phyloP scores from a whole-genome alignment of 805 yeast species.

The Barnettozyma sucrosica region DNA sequence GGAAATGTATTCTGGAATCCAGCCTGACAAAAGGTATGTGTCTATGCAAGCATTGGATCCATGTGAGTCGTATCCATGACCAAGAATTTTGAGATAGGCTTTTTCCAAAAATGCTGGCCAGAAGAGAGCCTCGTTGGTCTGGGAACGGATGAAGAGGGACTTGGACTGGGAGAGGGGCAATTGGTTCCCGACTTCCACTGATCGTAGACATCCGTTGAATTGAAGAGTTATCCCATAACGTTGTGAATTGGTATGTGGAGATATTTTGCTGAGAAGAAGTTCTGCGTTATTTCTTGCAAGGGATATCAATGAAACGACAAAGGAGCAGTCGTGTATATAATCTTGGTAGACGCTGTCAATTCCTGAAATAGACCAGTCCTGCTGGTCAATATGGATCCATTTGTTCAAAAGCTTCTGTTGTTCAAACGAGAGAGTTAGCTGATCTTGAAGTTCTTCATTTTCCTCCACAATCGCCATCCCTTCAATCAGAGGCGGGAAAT shows the following conservation, averaged over 20 bases:
- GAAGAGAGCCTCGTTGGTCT: slow-evolving; percentile 12
- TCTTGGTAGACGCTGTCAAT: slow-evolving; percentile 40
- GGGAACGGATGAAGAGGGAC: slow-evolving; percentile 16
- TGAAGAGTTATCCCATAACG: slow-evolving; percentile 36
- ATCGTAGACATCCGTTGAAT: slow-evolving; percentile 49
- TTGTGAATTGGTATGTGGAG: slow-evolving; percentile 19
- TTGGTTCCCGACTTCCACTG: slow-evolving; percentile 40
- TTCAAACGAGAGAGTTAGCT: slow-evolving; percentile 9
- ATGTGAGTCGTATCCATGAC: slow-evolving; percentile 47
- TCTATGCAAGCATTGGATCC: slow-evolving; percentile 81
- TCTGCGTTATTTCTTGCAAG: slow-evolving; percentile 28
- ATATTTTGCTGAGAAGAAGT: slow-evolving; percentile 5
- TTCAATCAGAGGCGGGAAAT: slow-evolving; percentile 13
- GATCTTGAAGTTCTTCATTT: slow-evolving; percentile 1
- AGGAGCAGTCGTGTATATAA: slow-evolving; percentile 61
- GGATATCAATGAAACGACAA: slow-evolving; percentile 63
- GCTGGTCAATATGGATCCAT: slow-evolving; percentile 6
- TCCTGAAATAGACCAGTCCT: slow-evolving; percentile 20
- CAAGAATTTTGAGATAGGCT: slow-evolving; percentile 57
- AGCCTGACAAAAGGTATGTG: slow-evolving; percentile 59
- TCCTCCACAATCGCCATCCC: background rate
- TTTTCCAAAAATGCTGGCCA: slow-evolving; percentile 80
- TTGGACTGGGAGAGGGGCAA: slow-evolving; percentile 34
- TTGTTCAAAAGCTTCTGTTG: slow-evolving; percentile 9
- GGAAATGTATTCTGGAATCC: slow-evolving; percentile 57